These are phyloP conservation scores for Evansstolkia leycettana DNA, from an alignment of 495 filamentous ascomycete species.

Conservation along the genomic window DNA sequence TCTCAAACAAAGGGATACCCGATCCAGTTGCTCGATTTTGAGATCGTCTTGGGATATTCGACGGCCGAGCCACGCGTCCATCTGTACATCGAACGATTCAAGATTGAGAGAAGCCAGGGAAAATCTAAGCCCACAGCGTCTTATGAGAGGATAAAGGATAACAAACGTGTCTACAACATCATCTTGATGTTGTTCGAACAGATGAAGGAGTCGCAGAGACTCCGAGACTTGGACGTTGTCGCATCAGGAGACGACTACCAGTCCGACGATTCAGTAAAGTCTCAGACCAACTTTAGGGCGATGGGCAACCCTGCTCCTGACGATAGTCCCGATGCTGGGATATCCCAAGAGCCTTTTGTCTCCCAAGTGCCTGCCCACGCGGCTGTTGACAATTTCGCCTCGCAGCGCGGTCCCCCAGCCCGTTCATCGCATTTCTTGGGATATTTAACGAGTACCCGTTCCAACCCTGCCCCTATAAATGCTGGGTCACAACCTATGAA, in stretches of 20 bases:
- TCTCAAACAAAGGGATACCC: constrained; percentile 9
- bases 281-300: not conserved
- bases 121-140: constrained; percentile 10
- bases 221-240: not conserved
- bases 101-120: constrained; percentile 15
- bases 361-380: constrained; percentile 1
- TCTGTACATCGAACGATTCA: constrained; percentile 25
- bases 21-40: constrained; percentile 26
- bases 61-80: constrained; percentile 12
- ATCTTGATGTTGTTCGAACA: constrained; percentile 7
- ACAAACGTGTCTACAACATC: constrained; percentile 5
- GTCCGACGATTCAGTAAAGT: constrained; percentile 1
- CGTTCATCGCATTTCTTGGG: not conserved
- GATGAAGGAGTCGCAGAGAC: not conserved
- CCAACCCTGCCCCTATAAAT: no score
- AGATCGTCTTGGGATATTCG: constrained; percentile 24
- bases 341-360: constrained; percentile 3
- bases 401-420: not conserved
- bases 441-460: no score
- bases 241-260: not conserved
- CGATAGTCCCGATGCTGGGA: not conserved
- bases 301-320: not conserved
- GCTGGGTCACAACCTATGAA: no score
- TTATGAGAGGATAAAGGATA: constrained; percentile 10
- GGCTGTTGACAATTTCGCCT: not conserved